These are phyloP conservation scores for Annona cherimola DNA, from an alignment of 164 flowering plant genomes.

Conservation along the genomic window DNA sequence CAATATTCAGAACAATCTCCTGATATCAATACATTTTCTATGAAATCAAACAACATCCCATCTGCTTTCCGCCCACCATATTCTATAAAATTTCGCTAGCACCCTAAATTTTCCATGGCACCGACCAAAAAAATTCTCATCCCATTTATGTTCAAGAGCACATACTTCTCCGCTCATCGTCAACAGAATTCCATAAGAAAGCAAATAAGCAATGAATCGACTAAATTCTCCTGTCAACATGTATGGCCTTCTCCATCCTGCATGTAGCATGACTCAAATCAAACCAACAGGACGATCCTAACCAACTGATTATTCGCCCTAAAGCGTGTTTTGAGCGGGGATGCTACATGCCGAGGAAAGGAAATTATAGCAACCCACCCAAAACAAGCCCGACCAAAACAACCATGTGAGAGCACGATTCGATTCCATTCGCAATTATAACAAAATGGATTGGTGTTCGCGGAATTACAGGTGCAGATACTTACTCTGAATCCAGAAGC, in stretches of 20 bases:
- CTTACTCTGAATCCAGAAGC: conserved; percentile 31
- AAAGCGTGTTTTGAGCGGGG: background rate
- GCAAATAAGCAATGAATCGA: background rate
- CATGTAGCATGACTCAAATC: background rate
- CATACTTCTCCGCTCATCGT: no score
- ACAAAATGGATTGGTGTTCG: background rate
- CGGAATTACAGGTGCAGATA: background rate
- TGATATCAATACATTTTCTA: background rate
- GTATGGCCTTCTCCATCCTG: background rate
- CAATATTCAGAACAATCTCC: background rate
- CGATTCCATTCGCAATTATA: background rate
- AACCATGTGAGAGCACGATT: background rate
- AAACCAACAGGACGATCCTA: background rate
- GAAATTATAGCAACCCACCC: background rate
- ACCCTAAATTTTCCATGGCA: background rate
- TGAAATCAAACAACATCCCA: background rate
- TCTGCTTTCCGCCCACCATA: no score
- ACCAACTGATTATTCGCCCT: background rate
- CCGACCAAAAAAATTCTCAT: background rate
- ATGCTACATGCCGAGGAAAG: background rate
- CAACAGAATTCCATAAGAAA: no score
- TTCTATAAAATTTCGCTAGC: no score
- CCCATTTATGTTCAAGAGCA: no score
- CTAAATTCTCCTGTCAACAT: background rate
- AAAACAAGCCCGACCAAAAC: background rate